phyloP scores from a whole-genome alignment of 164 flowering plant genomes.

The Tetracentron sinense region DNA sequence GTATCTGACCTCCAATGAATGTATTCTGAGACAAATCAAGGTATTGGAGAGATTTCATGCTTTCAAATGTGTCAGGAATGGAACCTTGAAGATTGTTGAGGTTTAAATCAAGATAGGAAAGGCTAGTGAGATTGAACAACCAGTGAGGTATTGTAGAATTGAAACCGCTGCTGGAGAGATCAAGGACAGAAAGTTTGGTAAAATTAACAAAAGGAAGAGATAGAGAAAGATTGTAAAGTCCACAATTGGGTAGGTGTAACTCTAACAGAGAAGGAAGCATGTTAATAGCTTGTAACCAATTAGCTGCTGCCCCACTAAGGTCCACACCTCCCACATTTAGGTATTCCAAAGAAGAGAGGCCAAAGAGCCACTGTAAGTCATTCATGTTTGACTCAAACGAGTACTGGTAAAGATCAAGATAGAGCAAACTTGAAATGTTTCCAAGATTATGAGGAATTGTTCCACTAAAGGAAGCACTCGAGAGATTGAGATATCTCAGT shows the following conservation, averaged over 20 bases:
- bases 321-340: conserved; percentile 16
- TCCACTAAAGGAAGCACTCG: neutral
- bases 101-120: neutral
- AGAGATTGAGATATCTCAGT: conserved; percentile 15
- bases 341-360: conserved; percentile 20
- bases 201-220: neutral
- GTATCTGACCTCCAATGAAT: neutral
- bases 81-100: neutral
- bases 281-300: conserved; percentile 21
- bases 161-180: neutral
- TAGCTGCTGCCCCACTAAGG: neutral
- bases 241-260: conserved; percentile 12
- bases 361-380: conserved; percentile 18
- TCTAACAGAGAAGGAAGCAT: conserved; percentile 22
- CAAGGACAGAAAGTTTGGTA: conserved; percentile 1
- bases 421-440: conserved; percentile 15
- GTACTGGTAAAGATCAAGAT: conserved; percentile 15
- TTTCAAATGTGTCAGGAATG: neutral
- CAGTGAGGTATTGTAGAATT: neutral
- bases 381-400: neutral
- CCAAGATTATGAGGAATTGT: conserved; percentile 17
- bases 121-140: conserved; percentile 1
- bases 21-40: neutral
- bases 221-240: neutral
- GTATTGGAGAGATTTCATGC: neutral